Evolutionary conservation across 2,329 filamentous ascomycete genomes (phyloP), one percentile per base, ranked within the genome.

Genomic region (Alternaria arborescens): DNA sequence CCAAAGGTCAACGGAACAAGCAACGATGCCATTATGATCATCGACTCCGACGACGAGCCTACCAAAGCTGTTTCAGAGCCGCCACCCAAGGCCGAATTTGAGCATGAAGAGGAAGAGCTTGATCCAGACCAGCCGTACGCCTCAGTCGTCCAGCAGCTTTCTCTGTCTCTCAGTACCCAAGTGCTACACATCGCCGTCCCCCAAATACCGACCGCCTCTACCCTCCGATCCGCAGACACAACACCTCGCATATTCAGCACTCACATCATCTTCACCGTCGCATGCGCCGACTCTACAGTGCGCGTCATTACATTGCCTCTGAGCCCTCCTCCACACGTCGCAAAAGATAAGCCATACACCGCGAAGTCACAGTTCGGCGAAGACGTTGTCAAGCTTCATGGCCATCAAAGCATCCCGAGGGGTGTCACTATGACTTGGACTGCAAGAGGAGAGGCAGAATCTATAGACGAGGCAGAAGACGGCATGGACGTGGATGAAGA

Each of bases 241-340:
- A 79, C 81, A 32, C 85, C 84, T 10, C 74, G 78, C 28, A 77
- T 86, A 34, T 78, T 87, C 56, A 80, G 79, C 42, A 78, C 80
- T 38, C 82, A 80, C 55, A 82, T 89, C 16, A 78, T 87, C 24
- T 78, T 89, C 38, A 80, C 83, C 0, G 83, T 84, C 5, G 81
- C 84, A 16, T 89, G 86, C 64, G 81, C 84, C 16, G 87, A 89
- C 70, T 83, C 82, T 14, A 85, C 82, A n/a, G 79, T 87, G 11
- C 81, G 83, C 30, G 67, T 89, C 48, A 78, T 89, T 22, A 82
- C 82, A 5, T 68, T 88, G 18, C 86, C 87, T 5, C 77, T 89
- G 24, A 72, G 73, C 12, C 86, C 86, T 48, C 86, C 86, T 24
- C 80, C 84, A 40, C 72, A 81, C 36, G 69, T 66, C 10, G 69